phyloP scores from a whole-genome alignment of 768 basidiomycete species.

The Mycena sanguinolenta region DNA sequence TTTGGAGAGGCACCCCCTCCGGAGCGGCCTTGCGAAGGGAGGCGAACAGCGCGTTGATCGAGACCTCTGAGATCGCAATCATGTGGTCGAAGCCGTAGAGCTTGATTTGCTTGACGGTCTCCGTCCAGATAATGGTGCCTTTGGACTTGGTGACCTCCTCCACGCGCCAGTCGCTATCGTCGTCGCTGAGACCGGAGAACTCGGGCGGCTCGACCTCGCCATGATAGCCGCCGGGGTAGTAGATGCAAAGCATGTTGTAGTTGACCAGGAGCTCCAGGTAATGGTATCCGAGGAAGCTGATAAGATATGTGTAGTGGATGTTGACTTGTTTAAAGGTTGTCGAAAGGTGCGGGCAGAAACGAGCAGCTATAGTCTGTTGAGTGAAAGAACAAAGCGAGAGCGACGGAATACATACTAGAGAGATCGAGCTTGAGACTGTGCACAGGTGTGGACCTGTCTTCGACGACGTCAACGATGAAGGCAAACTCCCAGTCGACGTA shows the following conservation, averaged over 20 bases:
- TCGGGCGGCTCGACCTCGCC: background rate
- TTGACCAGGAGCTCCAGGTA: background rate
- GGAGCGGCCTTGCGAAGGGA: background rate
- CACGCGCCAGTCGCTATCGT: background rate
- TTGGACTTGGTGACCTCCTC: background rate
- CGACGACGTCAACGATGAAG: conserved; percentile 35
- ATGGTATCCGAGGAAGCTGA: background rate
- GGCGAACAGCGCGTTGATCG: conserved; percentile 23
- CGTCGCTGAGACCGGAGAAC: background rate
- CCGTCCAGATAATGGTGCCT: conserved; percentile 19
- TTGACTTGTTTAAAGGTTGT: background rate
- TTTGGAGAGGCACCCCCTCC: conserved; percentile 3
- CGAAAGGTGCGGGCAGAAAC: conserved; percentile 32
- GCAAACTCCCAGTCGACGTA: conserved; percentile 33
- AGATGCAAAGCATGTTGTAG: background rate
- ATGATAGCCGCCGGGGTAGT: conserved; percentile 2
- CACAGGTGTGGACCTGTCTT: conserved; percentile 25
- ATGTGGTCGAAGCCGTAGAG: conserved; percentile 26
- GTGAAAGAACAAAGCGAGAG: background rate
- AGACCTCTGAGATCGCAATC: conserved; percentile 25
- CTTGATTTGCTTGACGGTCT: conserved; percentile 15
- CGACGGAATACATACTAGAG: conserved; percentile 21
- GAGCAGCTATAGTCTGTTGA: conserved; percentile 20
- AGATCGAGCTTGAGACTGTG: conserved; percentile 33
- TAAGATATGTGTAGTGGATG: conserved; percentile 6